phyloP scores from a whole-genome alignment of 2,329 filamentous ascomycete genomes.

The Neofusicoccum sp. region DNA sequence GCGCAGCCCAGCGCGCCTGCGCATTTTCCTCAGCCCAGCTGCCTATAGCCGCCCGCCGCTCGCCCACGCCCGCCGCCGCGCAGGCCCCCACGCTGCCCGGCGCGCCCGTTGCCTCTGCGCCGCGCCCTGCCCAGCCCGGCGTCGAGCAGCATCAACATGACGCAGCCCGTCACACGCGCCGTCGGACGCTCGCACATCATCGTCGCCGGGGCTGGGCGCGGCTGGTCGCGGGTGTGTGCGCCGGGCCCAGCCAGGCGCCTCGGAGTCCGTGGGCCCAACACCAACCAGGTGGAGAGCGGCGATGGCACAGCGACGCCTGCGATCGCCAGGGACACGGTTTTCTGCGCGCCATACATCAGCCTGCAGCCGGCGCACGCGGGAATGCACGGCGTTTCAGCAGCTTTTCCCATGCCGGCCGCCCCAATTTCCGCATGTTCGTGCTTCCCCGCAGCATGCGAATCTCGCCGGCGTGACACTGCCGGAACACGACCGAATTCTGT shows the following conservation, averaged over 20 bases:
- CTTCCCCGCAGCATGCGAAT: conserved; percentile 11
- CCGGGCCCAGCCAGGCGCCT: background rate
- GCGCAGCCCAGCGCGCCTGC: background rate
- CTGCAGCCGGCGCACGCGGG: background rate
- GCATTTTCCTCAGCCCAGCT: background rate
- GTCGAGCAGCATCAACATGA: conserved; percentile 10
- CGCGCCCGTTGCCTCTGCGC: background rate
- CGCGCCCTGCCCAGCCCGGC: conserved; percentile 1
- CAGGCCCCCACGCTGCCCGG: background rate
- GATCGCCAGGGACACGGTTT: conserved; percentile 9
- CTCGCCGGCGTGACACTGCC: background rate
- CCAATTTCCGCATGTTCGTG: background rate
- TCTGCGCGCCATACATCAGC: background rate
- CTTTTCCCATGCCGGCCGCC: background rate
- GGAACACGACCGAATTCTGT: conserved; percentile 1
- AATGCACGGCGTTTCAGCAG: too few species aligned
- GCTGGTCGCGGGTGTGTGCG: too few species aligned
- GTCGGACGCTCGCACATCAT: background rate
- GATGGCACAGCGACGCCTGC: background rate
- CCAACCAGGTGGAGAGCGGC: background rate
- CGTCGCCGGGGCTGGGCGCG: background rate
- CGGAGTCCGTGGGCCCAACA: background rate
- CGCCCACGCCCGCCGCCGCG: background rate
- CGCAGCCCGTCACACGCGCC: conserved; percentile 4
- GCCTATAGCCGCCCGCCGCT: background rate